A percentile compares a stretch with the other conserved stretches of the same genome.
Evolutionary conservation across 164 flowering plant genomes (phyloP).

Genomic region (Nymphaea colorata): DNA sequence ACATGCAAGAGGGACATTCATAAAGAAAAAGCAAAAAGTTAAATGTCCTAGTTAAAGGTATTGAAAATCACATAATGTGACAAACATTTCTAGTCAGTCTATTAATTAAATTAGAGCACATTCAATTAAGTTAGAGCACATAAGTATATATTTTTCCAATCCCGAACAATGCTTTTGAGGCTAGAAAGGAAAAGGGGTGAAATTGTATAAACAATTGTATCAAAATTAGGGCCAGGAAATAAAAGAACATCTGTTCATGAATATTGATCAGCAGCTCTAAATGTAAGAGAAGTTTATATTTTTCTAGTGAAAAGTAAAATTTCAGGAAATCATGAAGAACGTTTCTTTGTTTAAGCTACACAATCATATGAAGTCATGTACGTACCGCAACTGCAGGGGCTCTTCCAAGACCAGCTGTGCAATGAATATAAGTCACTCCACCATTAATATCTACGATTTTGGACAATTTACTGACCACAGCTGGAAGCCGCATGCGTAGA

Average conservation of each 20-base stretch:
- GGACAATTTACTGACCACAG: slow-evolving; percentile 62
- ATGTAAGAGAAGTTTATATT: neutral
- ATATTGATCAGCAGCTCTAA: neutral
- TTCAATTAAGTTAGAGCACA: too few species aligned
- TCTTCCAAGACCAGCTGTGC: slow-evolving; percentile 99
- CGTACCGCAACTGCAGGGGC: slow-evolving; percentile 94
- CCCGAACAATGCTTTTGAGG: too few species aligned
- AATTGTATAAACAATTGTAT: too few species aligned
- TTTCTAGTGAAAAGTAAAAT: neutral
- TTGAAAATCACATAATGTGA: too few species aligned
- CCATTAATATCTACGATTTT: slow-evolving; percentile 74
- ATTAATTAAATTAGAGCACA: too few species aligned
- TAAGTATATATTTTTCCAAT: too few species aligned
- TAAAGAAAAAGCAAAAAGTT: too few species aligned
- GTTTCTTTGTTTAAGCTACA: neutral
- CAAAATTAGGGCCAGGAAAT: too few species aligned
- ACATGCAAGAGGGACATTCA: too few species aligned
- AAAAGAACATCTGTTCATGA: neutral
- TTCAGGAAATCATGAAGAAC: neutral
- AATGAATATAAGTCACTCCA: slow-evolving; percentile 88
- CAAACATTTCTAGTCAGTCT: too few species aligned
- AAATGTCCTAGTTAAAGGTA: too few species aligned
- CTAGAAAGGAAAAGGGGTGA: too few species aligned
- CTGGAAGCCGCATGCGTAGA: slow-evolving; percentile 78
- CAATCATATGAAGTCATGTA: neutral